Base-by-base conservation (phyloP, 2,329 filamentous ascomycete genomes). In the Anthostomella pinea region DNA sequence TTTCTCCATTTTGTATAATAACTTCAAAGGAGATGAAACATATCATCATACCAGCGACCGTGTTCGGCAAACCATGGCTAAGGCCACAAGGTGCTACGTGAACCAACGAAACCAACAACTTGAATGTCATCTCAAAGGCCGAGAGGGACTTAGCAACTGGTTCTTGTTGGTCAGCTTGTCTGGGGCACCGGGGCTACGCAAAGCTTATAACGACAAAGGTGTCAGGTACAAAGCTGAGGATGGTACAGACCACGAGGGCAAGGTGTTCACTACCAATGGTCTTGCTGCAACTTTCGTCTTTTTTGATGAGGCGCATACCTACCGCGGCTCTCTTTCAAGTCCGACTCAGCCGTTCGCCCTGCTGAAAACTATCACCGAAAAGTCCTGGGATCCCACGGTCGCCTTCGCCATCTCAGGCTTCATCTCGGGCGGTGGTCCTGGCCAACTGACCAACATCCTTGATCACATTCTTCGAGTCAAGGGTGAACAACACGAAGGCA, bases 201-300 rank as follows among this genome's bases (percentile, higher is more conserved):
- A 13, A 14, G 32, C 24, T 28, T 35, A 35, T 10, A n/a, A 34
- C 15, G 17, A 11, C n/a, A 34, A 34, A 18, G 6, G 4, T 15
- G 20, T 24, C 8, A 11, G 9, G 20, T 34, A 24, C 15, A 16
- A 14, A 11, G 28, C 7, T 8, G 18, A 23, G 15, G 19, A 30
- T 10, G 10, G 11, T 11, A 13, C 11, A n/a, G 23, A 20, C 6
- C 16, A 27, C 7, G 24, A 27, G 23, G 22, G 21, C 23, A 27
- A 19, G n/a, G 14, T 18, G 11, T 34, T 34, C 13, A 26, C 23
- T n/a, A 35, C 19, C 25, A 35, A 36, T 26, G 20, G 33, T 3
- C 26, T 36, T 30, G 27, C 33, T 11, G 33, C 33, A 10, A 30
- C 27, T 3, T 30, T 36, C 11, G 27, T 30, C 19, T 30, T 36